Evolutionary conservation across 1,139 yeast genomes (phyloP), one percentile per base, ranked within the genome.

Genomic region (Groenewaldozyma auringiensis): DNA sequence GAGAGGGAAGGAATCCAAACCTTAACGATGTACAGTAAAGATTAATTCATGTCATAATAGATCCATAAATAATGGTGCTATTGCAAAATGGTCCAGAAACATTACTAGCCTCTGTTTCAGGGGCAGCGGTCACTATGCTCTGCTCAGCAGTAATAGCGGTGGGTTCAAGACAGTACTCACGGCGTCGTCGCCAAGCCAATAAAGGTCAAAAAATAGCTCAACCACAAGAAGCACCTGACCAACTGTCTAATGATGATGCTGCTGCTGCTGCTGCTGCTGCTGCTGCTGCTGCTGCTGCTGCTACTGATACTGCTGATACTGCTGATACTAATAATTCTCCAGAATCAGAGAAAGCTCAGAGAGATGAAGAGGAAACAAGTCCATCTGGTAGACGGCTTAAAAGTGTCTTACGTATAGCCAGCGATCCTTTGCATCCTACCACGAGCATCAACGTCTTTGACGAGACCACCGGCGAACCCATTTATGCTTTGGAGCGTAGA

Each of bases 381-480:
- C 11, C 29, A 32, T 16, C 36, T 16, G 13, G n/a, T 21, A 20
- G n/a, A 20, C 9, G 17, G 17, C 14, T 35, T 21, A 35, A 35
- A 20, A n/a, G 22, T 9, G 4, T 13, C 20, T 4, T 35, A 14
- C 21, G 38, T 14, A 35, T 35, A 4, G 20, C 38, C 8, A 13
- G 6, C 6, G 38, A 35, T 35, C n/a, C 38, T 9, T 11, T 35
- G 25, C 38, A 35, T 18, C 38, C 38, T 18, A 35, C 21, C 16
- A 35, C 38, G 9, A 35, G 21, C n/a, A 35, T 35, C 38, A 35
- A 35, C 20, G 38, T 35, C 8, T 35, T 35, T 35, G 22, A 18
- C 14, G 25, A 11, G 6, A 18, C 8, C 4, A 35, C 21, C 38
- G 38, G 38, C 16, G 38, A 35, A 8, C 38, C 38, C 6, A 14